Evolutionary conservation across 148 eudicot species (phyloP).

Genomic region (Camellia lanceoleosa): DNA sequence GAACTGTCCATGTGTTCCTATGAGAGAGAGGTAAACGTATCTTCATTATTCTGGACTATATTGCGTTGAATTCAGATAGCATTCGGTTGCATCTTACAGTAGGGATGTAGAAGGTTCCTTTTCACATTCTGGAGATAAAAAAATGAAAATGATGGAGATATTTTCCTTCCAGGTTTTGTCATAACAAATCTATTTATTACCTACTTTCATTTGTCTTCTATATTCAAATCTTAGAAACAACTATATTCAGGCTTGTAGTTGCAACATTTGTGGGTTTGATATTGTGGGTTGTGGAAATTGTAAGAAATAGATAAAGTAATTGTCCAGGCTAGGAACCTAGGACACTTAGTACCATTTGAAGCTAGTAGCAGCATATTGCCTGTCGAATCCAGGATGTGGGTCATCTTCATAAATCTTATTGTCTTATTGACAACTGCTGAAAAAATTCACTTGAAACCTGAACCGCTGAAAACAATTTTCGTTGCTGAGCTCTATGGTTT

Average conservation of each 20-base stretch:
- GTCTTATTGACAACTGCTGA: background rate
- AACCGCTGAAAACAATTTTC: background rate
- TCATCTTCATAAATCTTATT: background rate
- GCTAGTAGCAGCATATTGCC: background rate
- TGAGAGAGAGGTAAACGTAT: conserved; percentile 83
- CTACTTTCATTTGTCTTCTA: background rate
- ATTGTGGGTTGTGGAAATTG: background rate
- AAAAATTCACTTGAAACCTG: background rate
- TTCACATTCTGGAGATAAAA: background rate
- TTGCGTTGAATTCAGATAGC: background rate
- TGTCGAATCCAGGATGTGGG: background rate
- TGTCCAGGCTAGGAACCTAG: background rate
- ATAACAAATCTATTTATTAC: background rate
- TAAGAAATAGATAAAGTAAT: background rate
- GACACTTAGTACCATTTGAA: background rate
- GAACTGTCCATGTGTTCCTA: conserved; percentile 99
- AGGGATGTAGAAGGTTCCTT: background rate
- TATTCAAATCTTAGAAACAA: background rate
- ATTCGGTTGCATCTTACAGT: background rate
- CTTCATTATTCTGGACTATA: conserved; percentile 8
- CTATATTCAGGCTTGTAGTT: background rate
- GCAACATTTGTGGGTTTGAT: background rate
- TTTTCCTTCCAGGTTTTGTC: background rate
- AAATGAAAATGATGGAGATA: background rate
- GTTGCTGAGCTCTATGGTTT: background rate